Conservation (phyloP, 192 early-diverging fungal species). For the Coemansia sp. region DNA sequence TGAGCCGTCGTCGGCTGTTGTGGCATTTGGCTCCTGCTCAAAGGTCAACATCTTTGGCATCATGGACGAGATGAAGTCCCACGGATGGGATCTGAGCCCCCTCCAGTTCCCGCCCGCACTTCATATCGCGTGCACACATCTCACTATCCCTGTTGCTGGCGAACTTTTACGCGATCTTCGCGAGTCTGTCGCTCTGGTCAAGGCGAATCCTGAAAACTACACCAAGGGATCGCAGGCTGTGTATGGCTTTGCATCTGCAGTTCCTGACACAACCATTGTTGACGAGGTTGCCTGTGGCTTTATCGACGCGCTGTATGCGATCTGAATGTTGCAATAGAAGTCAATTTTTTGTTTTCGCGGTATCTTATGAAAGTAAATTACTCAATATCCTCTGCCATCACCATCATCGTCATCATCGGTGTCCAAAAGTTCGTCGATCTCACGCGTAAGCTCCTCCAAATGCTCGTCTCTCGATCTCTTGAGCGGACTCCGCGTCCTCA, state of each 20-base stretch:
- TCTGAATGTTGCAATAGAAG: constrained; percentile 25
- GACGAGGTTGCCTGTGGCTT: constrained; percentile 85
- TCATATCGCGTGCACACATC: constrained; percentile 87
- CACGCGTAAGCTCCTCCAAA: constrained; percentile 48
- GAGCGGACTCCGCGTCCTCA: constrained; percentile 30
- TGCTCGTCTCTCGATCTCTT: constrained; percentile 38
- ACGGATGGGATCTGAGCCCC: constrained; percentile 85
- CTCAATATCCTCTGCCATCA: not conserved
- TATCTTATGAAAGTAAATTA: not conserved
- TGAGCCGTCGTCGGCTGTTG: constrained; percentile 75
- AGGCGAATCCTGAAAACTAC: constrained; percentile 66
- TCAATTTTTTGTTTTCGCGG: not conserved
- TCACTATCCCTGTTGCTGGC: constrained; percentile 68
- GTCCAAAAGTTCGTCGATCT: constrained; percentile 50
- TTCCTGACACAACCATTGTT: constrained; percentile 84
- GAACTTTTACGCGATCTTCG: constrained; percentile 77
- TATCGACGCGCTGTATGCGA: constrained; percentile 80
- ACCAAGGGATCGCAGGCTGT: constrained; percentile 81
- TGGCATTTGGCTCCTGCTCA: constrained; percentile 74
- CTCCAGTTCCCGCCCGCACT: constrained; percentile 87
- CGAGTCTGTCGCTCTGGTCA: constrained; percentile 68
- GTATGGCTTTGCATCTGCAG: constrained; percentile 87
- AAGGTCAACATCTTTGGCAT: constrained; percentile 83
- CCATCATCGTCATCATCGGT: constrained; percentile 30
- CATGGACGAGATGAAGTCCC: constrained; percentile 74